Conservation (phyloP, 352 stramenopile genomes). For the Phytophthora crassamura region DNA sequence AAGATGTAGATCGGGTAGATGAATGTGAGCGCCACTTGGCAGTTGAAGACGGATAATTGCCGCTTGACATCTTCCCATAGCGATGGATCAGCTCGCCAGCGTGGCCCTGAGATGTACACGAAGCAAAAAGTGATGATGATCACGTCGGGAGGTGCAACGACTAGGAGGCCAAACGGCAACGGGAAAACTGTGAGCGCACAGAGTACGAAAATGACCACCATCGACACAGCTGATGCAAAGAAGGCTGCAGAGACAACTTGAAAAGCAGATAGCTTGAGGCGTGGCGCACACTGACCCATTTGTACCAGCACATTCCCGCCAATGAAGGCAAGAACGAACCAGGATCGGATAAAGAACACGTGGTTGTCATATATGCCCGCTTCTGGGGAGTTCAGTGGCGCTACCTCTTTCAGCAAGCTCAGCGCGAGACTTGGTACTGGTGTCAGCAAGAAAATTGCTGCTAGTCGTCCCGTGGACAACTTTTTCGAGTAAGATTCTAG, state of each 20-base stretch:
- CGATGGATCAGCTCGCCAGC: constrained; percentile 11
- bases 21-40: constrained; percentile 29
- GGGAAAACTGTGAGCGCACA: constrained; percentile 40
- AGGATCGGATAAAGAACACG: constrained; percentile 23
- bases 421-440: constrained; percentile 24
- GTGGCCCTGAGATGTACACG: constrained; percentile 21
- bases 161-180: constrained; percentile 45
- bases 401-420: constrained; percentile 26
- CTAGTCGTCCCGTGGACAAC: constrained; percentile 2
- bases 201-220: constrained; percentile 14
- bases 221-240: constrained; percentile 2
- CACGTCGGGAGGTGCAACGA: constrained; percentile 19
- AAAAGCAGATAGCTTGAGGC: constrained; percentile 16
- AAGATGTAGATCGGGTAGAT: constrained; percentile 60
- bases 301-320: constrained; percentile 19
- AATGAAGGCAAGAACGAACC: constrained; percentile 24
- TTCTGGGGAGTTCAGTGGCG: constrained; percentile 21
- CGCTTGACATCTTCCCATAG: constrained; percentile 25
- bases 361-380: constrained; percentile 21
- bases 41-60: constrained; percentile 26
- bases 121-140: constrained; percentile 17
- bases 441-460: constrained; percentile 16
- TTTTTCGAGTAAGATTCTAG: constrained; percentile 13
- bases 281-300: constrained; percentile 28
- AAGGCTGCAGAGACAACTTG: constrained; percentile 14